Conservation (phyloP, 768 basidiomycete species). For the Lentinula lateritia region DNA sequence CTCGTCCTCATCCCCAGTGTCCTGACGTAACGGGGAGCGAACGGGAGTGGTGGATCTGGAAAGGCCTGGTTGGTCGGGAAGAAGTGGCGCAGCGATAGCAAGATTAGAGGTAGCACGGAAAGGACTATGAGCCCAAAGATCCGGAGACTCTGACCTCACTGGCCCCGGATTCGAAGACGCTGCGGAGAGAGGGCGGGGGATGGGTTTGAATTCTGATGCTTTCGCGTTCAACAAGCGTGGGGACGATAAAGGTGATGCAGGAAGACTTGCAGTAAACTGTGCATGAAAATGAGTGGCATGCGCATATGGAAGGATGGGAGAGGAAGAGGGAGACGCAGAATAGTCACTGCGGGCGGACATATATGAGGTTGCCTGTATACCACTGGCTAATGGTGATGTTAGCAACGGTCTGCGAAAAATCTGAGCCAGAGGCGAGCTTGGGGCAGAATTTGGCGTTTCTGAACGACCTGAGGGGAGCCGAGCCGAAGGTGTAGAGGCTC, state of each 20-base stretch:
- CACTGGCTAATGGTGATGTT: conserved; percentile 69
- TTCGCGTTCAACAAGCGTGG: conserved; percentile 86
- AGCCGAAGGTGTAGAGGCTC: conserved; percentile 66
- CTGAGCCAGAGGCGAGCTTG: conserved; percentile 69
- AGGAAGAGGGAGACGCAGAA: conserved; percentile 55
- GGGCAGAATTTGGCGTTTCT: conserved; percentile 72
- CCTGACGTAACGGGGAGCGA: conserved; percentile 57
- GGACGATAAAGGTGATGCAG: conserved; percentile 79
- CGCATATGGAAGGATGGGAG: conserved; percentile 57
- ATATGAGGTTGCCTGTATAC: conserved; percentile 45
- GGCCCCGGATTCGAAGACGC: conserved; percentile 58
- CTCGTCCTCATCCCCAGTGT: conserved; percentile 58
- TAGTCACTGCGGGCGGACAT: conserved; percentile 49
- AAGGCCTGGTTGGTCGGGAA: conserved; percentile 56
- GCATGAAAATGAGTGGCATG: conserved; percentile 49
- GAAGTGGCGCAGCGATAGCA: conserved; percentile 85
- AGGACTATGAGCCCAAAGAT: conserved; percentile 79
- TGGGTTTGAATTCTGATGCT: conserved; percentile 84
- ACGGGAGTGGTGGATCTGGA: conserved; percentile 62
- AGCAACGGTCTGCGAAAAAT: conserved; percentile 74
- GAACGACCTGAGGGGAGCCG: conserved; percentile 60
- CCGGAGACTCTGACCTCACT: conserved; percentile 77
- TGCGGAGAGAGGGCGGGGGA: conserved; percentile 73
- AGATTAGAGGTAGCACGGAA: conserved; percentile 75
- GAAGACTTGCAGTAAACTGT: conserved; percentile 76